A percentile compares a stretch with the other conserved stretches of the same genome.
These are phyloP conservation scores for Fusarium verrucosum DNA, from an alignment of 2,329 filamentous ascomycete species.

Conservation along the genomic window DNA sequence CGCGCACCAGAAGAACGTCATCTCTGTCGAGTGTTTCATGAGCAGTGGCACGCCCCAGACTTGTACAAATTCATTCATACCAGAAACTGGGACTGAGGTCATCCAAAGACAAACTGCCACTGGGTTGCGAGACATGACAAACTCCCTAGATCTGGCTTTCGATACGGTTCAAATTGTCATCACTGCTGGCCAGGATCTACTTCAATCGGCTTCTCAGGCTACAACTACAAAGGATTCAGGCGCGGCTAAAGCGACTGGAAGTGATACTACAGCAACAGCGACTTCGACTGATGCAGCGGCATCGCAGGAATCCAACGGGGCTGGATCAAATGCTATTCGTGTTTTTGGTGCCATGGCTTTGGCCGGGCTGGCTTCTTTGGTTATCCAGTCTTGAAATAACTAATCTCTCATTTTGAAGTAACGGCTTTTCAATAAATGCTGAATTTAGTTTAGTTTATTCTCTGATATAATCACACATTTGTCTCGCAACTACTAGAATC, in stretches of 20 bases:
- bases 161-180: not conserved
- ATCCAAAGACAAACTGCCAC: not conserved
- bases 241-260: not conserved
- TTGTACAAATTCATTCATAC: not conserved
- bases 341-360: not conserved
- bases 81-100: fast-evolving
- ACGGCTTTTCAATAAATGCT: too few species aligned
- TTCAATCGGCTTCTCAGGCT: not conserved
- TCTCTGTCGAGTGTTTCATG: slow-evolving; percentile 1
- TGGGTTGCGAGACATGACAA: not conserved
- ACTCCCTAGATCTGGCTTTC: not conserved
- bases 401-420: too few species aligned
- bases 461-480: too few species aligned
- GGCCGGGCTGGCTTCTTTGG: not conserved
- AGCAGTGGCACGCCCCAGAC: not conserved
- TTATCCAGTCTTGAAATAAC: not conserved
- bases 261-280: not conserved
- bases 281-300: not conserved
- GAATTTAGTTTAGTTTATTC: too few species aligned
- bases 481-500: too few species aligned
- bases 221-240: not conserved
- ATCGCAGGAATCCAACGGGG: not conserved
- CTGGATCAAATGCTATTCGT: not conserved
- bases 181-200: not conserved
- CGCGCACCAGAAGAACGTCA: not conserved